Base-by-base conservation (phyloP, 1,284 basidiomycete genomes). In the Schizophyllum commune region DNA sequence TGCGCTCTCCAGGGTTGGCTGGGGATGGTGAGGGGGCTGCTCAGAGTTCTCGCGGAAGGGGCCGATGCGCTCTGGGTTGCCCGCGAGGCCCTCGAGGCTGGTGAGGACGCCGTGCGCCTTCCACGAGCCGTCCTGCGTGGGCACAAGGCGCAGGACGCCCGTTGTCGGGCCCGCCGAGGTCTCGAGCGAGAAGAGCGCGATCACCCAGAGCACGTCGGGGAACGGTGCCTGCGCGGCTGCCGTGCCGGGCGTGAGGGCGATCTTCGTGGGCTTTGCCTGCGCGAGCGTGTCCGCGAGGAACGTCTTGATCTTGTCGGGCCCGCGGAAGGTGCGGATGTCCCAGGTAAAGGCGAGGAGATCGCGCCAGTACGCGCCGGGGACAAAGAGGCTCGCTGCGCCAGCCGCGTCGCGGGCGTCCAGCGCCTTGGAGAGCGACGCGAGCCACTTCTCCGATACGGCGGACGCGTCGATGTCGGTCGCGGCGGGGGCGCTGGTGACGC, bases 261-360 rank as follows among this genome's bases (percentile, higher is more conserved):
- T 69, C 34, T 73, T 69, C 8, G 72, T 65, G 4, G 80, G 68
- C 61, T 78, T 71, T 27, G 72, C 69, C 1, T 62, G 27, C 2
- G 69, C 67, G 53, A 85, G 74, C 27, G 77, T 72, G 64, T 80
- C 77, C 11, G 65, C 56, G 32, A 85, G 72, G 66, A 84, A 80
- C 39, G 70, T 69, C 22, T 63, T 67, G 64, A 86, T 80, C 55
- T 69, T 68, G 5, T 67, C 32, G 22, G 64, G 66, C 32, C 81
- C 79, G 63, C 79, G 77, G 68, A 87, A 82, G 1, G 84, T 83
- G 57, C 85, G 79, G 68, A 86, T 79, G 64, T 84, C 79, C 82
- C 83, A 87, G 15, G 85, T 85, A 57, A 86, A 75, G 0, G 82
- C 76, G 34, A 86, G 77, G 60, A 83, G 73, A 69, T 88, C 86